Conservation (phyloP, 176 grass and related monocot species). For the Oryza officinalis region DNA sequence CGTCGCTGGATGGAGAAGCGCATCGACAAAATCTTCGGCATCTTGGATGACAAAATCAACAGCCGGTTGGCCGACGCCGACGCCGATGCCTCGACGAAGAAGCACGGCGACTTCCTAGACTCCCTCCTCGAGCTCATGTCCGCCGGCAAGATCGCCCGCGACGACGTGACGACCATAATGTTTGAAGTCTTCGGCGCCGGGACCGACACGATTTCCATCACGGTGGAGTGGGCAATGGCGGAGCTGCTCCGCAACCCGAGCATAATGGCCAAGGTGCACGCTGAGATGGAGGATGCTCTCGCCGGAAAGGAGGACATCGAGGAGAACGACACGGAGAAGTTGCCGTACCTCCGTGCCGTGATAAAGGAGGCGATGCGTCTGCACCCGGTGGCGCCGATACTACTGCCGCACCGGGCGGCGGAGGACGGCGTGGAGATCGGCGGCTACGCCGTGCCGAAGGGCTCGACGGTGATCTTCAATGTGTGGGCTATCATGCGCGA, state of each 20-base stretch:
- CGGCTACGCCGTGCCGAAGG: not conserved
- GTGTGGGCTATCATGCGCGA: not conserved
- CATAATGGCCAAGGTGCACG: not conserved
- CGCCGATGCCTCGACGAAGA: not conserved
- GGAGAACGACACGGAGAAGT: not conserved
- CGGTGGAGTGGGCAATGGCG: not conserved
- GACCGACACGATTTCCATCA: not conserved
- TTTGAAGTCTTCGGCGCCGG: slow-evolving; percentile 5
- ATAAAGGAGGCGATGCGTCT: not conserved
- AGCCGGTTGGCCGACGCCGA: not conserved
- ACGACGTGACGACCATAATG: slow-evolving; percentile 15
- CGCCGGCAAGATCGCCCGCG: slow-evolving; percentile 14
- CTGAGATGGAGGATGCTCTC: not conserved
- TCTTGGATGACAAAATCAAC: not conserved
- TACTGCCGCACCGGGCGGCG: not conserved
- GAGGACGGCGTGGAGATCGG: not conserved
- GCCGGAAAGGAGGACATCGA: not conserved
- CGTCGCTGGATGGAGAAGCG: not conserved
- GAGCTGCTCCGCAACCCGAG: not conserved
- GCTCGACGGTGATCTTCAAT: not conserved
- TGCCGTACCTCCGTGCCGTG: not conserved
- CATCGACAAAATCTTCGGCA: not conserved
- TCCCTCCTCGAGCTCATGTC: not conserved
- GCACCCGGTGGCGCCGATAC: not conserved
- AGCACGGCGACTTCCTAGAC: not conserved